Evolutionary conservation across 352 stramenopile genomes (phyloP).

Genomic region (Phytophthora fragariae): DNA sequence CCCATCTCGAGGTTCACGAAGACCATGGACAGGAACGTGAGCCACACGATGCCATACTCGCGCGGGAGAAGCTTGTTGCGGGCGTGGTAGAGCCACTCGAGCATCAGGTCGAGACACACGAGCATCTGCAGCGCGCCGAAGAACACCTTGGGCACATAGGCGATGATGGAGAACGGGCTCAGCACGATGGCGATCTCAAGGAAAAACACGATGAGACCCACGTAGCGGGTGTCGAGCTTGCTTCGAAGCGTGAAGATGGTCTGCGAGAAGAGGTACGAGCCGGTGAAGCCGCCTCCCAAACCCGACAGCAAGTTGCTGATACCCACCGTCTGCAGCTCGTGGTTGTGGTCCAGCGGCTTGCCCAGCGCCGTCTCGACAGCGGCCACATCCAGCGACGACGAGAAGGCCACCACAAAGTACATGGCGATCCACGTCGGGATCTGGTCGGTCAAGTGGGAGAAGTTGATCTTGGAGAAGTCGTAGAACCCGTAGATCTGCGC

Average conservation of each 20-base stretch:
- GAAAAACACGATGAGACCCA: conserved; percentile 79
- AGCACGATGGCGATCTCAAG: conserved; percentile 84
- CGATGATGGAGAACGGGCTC: conserved; percentile 94
- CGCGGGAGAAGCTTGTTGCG: conserved; percentile 85
- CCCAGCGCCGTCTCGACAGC: conserved; percentile 97
- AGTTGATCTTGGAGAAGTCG: conserved; percentile 69
- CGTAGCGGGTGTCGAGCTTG: conserved; percentile 76
- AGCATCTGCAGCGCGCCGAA: conserved; percentile 97
- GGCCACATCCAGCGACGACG: conserved; percentile 97
- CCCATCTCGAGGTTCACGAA: conserved; percentile 95
- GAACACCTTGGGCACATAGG: conserved; percentile 97
- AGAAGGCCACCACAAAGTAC: conserved; percentile 99
- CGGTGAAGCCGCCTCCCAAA: conserved; percentile 96
- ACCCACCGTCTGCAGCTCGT: conserved; percentile 96
- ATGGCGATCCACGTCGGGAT: conserved; percentile 95
- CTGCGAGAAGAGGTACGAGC: conserved; percentile 99
- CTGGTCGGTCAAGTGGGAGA: conserved; percentile 66
- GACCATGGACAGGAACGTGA: conserved; percentile 96
- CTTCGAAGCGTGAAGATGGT: conserved; percentile 92
- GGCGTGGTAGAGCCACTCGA: conserved; percentile 95
- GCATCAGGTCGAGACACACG: conserved; percentile 97
- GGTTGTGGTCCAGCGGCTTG: conserved; percentile 95
- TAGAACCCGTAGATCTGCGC: conserved; percentile 86
- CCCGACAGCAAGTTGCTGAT: conserved; percentile 97
- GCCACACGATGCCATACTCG: conserved; percentile 95